Percentiles rank a stretch among this genome's conserved stretches.
These are phyloP conservation scores for Penicillium arizonense DNA, from an alignment of 495 filamentous ascomycete species.

Conservation along the genomic window DNA sequence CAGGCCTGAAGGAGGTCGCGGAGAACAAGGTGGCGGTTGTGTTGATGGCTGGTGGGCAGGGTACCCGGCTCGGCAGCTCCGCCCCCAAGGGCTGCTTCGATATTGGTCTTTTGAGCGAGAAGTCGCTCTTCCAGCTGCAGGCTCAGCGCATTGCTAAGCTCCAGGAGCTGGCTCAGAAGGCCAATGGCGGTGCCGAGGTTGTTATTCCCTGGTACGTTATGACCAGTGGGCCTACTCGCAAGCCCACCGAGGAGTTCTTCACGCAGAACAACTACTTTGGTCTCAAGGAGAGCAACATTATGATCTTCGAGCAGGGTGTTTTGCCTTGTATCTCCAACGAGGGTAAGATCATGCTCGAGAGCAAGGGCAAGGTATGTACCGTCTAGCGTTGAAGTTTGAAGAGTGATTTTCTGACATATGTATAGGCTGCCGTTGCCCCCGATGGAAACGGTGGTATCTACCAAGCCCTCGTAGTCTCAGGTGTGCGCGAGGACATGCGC, in stretches of 20 bases:
- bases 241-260: constrained; percentile 91
- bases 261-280: constrained; percentile 88
- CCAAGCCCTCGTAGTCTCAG: constrained; percentile 78
- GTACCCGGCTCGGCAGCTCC: constrained; percentile 90
- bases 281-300: constrained; percentile 76
- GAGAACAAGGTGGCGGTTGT: constrained; percentile 92
- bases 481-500: constrained; percentile 85
- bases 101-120: constrained; percentile 87
- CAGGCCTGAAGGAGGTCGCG: constrained; percentile 81
- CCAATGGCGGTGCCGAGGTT: constrained; percentile 61
- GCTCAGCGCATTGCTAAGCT: constrained; percentile 88
- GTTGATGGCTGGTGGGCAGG: constrained; percentile 95
- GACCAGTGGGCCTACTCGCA: constrained; percentile 95
- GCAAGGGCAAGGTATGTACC: constrained; percentile 69
- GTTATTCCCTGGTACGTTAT: constrained; percentile 98
- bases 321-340: constrained; percentile 97
- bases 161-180: constrained; percentile 77
- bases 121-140: constrained; percentile 96
- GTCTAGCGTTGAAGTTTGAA: background rate
- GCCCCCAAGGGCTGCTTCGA: constrained; percentile 96
- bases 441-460: constrained; percentile 99
- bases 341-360: constrained; percentile 93
- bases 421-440: constrained; percentile 85
- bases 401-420: constrained; percentile 7
- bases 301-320: constrained; percentile 96